Base-by-base conservation (phyloP, 345 rosid genomes). In the Eucalyptus sp. region DNA sequence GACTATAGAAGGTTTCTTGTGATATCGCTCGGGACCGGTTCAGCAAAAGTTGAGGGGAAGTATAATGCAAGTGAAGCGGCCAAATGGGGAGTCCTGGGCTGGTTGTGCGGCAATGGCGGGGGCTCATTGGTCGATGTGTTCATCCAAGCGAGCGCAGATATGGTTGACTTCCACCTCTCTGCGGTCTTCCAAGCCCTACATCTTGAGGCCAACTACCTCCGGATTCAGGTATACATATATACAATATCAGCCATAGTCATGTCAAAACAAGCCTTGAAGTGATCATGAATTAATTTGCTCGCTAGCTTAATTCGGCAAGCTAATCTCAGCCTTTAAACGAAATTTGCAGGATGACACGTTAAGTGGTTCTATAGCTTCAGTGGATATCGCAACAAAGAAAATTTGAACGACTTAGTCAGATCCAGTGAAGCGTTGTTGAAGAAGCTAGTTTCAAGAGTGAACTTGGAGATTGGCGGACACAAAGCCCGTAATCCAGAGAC, bases 301-400 rank as follows among this genome's bases (percentile, higher is more conserved):
- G 43, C 43, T 17, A 68, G 43, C 44, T 68, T 17, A 18, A 33
- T 37, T 68, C 7, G 6, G 80, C 43, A 17, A 31, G 80, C 80
- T 68, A 17, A 68, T 13, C 58, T 37, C 17, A 56, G 88, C 27
- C 50, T n/a, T 15, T 86, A n/a, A 51, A 86, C n/a, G 24, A 58
- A 37, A 50, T 46, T 44, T 87, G 29, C 89, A 95, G 96, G 93
- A 93, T 86, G 96, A 96, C 50, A 91, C 92, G 22, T 85, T 96
- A 24, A 90, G 4, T 3, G 96, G 95, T 4, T 86, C 86, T 7
- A 89, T 91, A 43, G 88, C 95, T 16, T 93, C 96, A 2, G 95
- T 94, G 56, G 99, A 96, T 87, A 64, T 94, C 18, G 94, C 99
- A 12, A 95, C 96, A 4, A 66, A 91, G 44, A 93, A 93, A 95